These are phyloP conservation scores for Cryptococcus sp. DNA, from an alignment of 1,284 basidiomycete genomes.

Conservation along the genomic window DNA sequence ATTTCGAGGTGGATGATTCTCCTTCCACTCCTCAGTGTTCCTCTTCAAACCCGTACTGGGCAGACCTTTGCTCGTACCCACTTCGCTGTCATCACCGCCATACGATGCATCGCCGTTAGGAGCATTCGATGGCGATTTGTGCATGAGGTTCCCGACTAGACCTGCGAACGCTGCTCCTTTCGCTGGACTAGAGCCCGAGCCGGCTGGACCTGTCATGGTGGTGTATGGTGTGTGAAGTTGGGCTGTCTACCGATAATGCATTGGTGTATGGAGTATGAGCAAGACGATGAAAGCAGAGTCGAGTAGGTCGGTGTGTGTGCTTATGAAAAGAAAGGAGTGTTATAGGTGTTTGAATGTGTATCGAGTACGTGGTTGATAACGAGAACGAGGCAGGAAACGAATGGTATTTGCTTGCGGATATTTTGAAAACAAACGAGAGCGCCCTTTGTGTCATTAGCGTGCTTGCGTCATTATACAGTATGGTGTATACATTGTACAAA, in stretches of 20 bases:
- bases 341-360: too few species aligned
- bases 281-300: background rate
- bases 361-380: background rate
- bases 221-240: background rate
- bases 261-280: background rate
- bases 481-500: background rate
- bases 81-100: background rate
- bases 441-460: background rate
- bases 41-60: slow-evolving; percentile 34
- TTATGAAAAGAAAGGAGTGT: background rate
- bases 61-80: slow-evolving; percentile 24
- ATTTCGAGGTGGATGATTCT: slow-evolving; percentile 18
- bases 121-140: slow-evolving; percentile 1
- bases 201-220: slow-evolving; percentile 16
- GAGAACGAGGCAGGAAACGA: background rate
- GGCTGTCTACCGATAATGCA: background rate
- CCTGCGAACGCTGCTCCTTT: slow-evolving; percentile 8
- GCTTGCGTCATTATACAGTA: background rate
- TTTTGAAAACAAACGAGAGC: slow-evolving; percentile 1
- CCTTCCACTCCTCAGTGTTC: slow-evolving; percentile 34
- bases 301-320: background rate
- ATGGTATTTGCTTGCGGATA: background rate
- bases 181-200: background rate
- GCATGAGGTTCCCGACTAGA: slow-evolving; percentile 15
- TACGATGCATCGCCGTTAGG: background rate